Base-by-base conservation (phyloP, 805 yeast genomes). In the Lachancea thermotolerans region DNA sequence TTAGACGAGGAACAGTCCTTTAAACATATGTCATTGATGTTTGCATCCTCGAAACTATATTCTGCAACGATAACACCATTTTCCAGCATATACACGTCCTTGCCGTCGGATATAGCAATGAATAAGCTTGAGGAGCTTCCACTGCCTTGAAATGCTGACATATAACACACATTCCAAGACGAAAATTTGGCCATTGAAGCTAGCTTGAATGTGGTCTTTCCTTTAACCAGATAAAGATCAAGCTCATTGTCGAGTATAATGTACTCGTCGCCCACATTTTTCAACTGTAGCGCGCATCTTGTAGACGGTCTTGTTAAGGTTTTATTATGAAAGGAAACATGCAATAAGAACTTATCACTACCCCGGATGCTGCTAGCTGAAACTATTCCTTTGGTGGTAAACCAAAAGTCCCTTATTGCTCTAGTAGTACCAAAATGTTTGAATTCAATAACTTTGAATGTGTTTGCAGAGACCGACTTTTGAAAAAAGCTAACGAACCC, bases 351-450 rank as follows among this genome's bases (percentile, higher is more conserved):
- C 4, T 21, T 21, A 21, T 21, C 25, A 21, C 25, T 21, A 21
- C 7, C 7, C 25, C 25, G 25, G 7, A 21, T 21, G 25, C 25
- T 4, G 25, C 25, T 21, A 21, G 25, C 25, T 21, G 25, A 7
- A 21, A 31, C 36, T 2, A 41, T 35, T 15, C 35, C 39, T 2
- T 29, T 10, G 8, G 11, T 17, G 17, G 38, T 35, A 27, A 30
- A 5, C 45, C 45, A 41, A 28, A 41, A 41, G 30, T 41, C 29
- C 9, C 17, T 10, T 15, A 41, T n/a, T 10, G 36, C 42, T 16
- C n/a, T 10, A 11, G 4, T 4, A 11, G 16, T 36, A 16, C 17
- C 21, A 2, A 12, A 21, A 3, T 10, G 10, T 16, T 30, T 14
- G 28, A 30, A 8, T 25, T 21, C 14, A 25, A 31, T 14, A 12